phyloP scores from a whole-genome alignment of 2,329 filamentous ascomycete genomes.

The Cladosporium sp. region DNA sequence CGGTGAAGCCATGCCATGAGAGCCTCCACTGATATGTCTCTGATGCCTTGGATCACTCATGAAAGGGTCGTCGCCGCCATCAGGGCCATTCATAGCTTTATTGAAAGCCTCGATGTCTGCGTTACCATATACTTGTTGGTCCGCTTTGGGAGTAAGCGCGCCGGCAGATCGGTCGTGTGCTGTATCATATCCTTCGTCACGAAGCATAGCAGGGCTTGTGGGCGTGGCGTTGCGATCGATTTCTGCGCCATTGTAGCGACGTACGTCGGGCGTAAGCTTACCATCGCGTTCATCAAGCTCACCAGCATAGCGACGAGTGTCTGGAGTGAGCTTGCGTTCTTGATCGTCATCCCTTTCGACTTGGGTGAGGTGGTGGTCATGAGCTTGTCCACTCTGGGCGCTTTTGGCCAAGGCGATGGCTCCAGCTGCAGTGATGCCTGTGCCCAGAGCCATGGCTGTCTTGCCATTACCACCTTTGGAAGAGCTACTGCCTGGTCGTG shows the following conservation, averaged over 20 bases:
- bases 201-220: constrained; percentile 56
- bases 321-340: constrained; percentile 38
- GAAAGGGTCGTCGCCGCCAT: constrained; percentile 52
- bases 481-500: constrained; percentile 17
- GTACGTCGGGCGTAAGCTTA: constrained; percentile 36
- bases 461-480: constrained; percentile 17
- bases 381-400: constrained; percentile 19
- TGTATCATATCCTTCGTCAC: constrained; percentile 91
- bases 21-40: constrained; percentile 80
- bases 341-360: constrained; percentile 34
- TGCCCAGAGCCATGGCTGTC: constrained; percentile 21
- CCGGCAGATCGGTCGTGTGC: constrained; percentile 49
- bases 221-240: constrained; percentile 20
- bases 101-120: constrained; percentile 54
- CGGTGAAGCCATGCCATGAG: constrained; percentile 83
- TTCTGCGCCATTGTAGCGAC: constrained; percentile 3
- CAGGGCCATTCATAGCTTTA: constrained; percentile 42
- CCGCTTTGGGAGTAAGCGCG: constrained; percentile 41
- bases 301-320: constrained; percentile 6
- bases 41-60: constrained; percentile 52
- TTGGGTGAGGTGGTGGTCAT: constrained; percentile 27
- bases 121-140: constrained; percentile 43
- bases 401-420: constrained; percentile 20
- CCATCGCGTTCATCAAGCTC: constrained; percentile 33
- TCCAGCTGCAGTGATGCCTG: constrained; percentile 22